Evolutionary conservation across 2,329 filamentous ascomycete genomes (phyloP), one percentile per base, ranked within the genome.

Genomic region (Madurella mycetomatis): DNA sequence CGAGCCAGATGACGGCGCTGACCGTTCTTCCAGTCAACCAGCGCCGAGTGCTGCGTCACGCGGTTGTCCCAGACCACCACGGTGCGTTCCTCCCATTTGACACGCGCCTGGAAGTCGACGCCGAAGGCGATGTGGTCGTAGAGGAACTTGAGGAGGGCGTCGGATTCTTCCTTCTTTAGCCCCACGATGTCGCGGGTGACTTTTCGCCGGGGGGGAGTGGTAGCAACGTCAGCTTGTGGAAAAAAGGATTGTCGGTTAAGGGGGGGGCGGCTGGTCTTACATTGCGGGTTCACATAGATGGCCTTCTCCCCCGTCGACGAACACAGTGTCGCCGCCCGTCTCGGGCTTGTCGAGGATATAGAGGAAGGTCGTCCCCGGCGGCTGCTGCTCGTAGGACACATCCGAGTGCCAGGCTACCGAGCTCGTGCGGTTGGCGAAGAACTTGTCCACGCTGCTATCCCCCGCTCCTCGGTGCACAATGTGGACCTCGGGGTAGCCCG

Each of bases 361-460:
- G 37, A 96, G 72, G 72, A 96, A 95, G 0, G 92, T 95, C 0
- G 90, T 96, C 31, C 90, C 90, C 0, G 92, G 90, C 1, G 92
- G 90, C 72, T 96, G 91, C 61, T 82, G 75, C 74, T 96, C 92
- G 67, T 95, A 96, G 0, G 87, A 88, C 1, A 95, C 86, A 62
- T 96, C 91, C 0, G 85, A 88, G 73, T 96, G 91, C 90, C 90
- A 96, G 8, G 89, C 89, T 1, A 95, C 84, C 1, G 86, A 88
- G 71, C 86, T 92, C 3, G 88, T 92, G 18, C 87, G 81, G 45
- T 82, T 81, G 54, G 65, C 74, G 53, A 89, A 84, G 69, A 85
- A 87, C 41, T 79, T 72, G 11, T 78, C 71, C 13, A 77, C 79
- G 2, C 76, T 80, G 5, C 76, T 82, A 64, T 89, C 85, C 25